A percentile compares a stretch with the other conserved stretches of the same genome.
Evolutionary conservation across 2,329 filamentous ascomycete genomes (phyloP).

Genomic region (Epichloe aotearoae): DNA sequence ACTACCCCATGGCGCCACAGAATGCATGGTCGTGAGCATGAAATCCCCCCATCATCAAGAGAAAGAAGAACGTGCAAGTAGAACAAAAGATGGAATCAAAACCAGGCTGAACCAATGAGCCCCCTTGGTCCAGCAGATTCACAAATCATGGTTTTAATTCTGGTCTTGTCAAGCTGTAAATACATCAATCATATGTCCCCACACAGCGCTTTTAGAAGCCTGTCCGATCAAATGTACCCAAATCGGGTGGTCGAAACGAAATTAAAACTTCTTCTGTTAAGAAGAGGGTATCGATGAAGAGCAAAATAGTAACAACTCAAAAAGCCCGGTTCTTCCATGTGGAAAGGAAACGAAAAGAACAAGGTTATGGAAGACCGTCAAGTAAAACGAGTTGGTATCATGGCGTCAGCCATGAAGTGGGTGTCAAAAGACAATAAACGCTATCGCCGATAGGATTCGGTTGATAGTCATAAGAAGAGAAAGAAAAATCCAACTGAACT

Average conservation of each 20-base stretch:
- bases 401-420: background rate
- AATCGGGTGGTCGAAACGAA: background rate
- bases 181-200: conserved; percentile 7
- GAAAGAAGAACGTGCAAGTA: background rate
- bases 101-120: background rate
- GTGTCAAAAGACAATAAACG: conserved; percentile 19
- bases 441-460: conserved; percentile 19
- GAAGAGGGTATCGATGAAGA: conserved; percentile 12
- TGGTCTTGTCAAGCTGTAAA: background rate
- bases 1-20: background rate
- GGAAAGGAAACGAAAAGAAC: background rate
- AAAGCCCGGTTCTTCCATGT: background rate
- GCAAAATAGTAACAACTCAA: background rate
- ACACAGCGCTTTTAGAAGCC: conserved; percentile 3
- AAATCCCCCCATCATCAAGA: background rate
- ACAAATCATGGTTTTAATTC: background rate
- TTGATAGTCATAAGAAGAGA: conserved; percentile 15
- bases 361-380: background rate
- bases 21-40: conserved; percentile 5
- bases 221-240: background rate
- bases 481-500: conserved; percentile 5
- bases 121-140: background rate
- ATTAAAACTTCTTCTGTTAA: conserved; percentile 1
- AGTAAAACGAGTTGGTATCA: background rate
- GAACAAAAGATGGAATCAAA: background rate